phyloP scores from a whole-genome alignment of 2,329 filamentous ascomycete species.

The Thielaviopsis musarum region DNA sequence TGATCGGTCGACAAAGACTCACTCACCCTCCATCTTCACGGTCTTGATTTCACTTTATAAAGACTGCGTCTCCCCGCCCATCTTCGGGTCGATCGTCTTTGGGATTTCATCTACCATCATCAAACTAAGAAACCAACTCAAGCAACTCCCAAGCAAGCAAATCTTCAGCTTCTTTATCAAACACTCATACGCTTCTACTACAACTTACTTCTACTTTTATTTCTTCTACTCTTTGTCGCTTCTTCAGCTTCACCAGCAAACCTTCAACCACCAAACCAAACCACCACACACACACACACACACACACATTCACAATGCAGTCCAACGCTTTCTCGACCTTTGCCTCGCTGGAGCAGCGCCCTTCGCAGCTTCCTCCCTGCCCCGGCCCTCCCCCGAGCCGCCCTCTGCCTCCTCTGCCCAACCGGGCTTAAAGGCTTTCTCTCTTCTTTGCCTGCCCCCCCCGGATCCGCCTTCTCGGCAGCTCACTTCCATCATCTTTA shows the following conservation, averaged over 20 bases:
- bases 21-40: neutral
- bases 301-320: slow-evolving; percentile 4
- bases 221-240: neutral
- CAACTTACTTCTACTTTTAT: neutral
- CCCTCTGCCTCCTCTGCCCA: slow-evolving; percentile 48
- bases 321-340: slow-evolving; percentile 1
- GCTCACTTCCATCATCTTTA: slow-evolving; percentile 46
- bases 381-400: slow-evolving; percentile 47
- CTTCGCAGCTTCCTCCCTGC: slow-evolving; percentile 50
- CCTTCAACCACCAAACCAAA: slow-evolving; percentile 12
- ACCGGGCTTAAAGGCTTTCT: slow-evolving; percentile 31
- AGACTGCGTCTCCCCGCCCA: neutral
- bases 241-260: neutral
- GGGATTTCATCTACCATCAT: neutral
- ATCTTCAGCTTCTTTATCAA: neutral
- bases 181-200: neutral
- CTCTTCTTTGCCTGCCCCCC: neutral
- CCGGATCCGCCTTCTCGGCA: slow-evolving; percentile 26
- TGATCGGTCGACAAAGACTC: neutral
- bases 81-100: neutral
- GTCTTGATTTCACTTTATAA: neutral
- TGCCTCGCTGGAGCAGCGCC: slow-evolving; percentile 31
- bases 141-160: neutral
- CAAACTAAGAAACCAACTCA: neutral
- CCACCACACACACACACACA: slow-evolving; percentile 15